These are phyloP conservation scores for Coccomyxa sp. DNA, from an alignment of 139 green algal genomes.

Conservation along the genomic window DNA sequence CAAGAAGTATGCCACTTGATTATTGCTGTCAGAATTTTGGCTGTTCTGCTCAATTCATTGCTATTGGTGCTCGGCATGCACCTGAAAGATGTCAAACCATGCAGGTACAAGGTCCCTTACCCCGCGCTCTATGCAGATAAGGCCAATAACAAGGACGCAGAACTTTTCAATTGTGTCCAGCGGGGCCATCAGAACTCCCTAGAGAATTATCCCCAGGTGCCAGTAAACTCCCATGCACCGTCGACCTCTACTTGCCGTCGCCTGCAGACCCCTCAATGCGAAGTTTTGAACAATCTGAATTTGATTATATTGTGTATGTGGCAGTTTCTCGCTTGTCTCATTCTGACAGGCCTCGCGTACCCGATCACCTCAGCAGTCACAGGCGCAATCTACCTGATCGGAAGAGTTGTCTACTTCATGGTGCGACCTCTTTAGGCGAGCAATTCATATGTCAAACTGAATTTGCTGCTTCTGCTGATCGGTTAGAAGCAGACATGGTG, in stretches of 20 bases:
- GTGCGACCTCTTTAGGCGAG: neutral
- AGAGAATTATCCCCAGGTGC: constrained; percentile 52
- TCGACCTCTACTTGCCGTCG: constrained; percentile 40
- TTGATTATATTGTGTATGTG: neutral
- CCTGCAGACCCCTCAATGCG: too few species aligned
- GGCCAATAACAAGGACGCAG: constrained; percentile 10
- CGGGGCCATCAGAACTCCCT: constrained; percentile 64
- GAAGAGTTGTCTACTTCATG: constrained; percentile 40
- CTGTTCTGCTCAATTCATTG: neutral
- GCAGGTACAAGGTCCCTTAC: constrained; percentile 36
- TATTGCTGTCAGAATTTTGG: neutral
- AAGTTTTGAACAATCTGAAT: neutral
- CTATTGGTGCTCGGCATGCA: neutral
- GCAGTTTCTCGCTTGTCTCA: neutral
- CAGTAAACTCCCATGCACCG: constrained; percentile 28
- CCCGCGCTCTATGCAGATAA: constrained; percentile 43
- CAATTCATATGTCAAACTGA: too few species aligned
- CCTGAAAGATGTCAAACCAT: neutral
- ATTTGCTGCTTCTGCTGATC: neutral
- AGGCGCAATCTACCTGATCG: constrained; percentile 30
- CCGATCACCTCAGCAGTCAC: constrained; percentile 32
- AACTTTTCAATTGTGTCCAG: constrained; percentile 58
- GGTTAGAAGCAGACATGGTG: neutral
- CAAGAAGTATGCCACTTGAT: constrained; percentile 27
- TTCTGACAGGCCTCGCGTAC: constrained; percentile 20